Evolutionary conservation across 345 rosid genomes (phyloP), one percentile per base, ranked within the genome.

Genomic region (Eucalyptus shirleyi): DNA sequence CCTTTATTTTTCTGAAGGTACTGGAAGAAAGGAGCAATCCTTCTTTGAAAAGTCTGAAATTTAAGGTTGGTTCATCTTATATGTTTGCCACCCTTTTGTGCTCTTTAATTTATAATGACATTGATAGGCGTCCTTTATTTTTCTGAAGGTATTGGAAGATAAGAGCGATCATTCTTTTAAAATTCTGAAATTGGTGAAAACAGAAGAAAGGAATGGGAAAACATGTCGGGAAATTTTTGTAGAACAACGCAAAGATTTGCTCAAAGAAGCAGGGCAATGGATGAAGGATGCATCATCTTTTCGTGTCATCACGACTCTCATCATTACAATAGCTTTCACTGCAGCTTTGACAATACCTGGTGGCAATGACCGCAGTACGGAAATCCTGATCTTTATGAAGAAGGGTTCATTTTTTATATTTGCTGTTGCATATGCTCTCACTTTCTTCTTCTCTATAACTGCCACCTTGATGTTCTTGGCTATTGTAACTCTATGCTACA

Each of bases 11-110:
- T 60, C 3, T 12, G 16, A 28, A 12, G 67, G 32, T 12, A 6
- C 4, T 12, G 67, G 4, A 12, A 60, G 67, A 60, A 2, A 60
- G 0, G 32, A 60, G 7, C 32, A 0, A 28, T 60, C 67, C 67
- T 60, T 6, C 17, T 6, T 28, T 5, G 0, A 60, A 3, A 60
- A 12, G 6, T 26, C 0, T 0, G 15, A 11, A 5, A 5, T 26
- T 24, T 59, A 1, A 26, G 65, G 65, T 59, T 4, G 1, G 65
- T 26, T 26, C 14, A 24, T 2, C n/a, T 26, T 11, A 24, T 59
- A 1, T 24, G n/a, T 26, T 28, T 26, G 65, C 4, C 15, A 5
- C n/a, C n/a, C n/a, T 59, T 59, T 59, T 26, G n/a, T 59, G 30
- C 65, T 24, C 1, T 59, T 59, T 4, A 23, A 1, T 56, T 56